These are phyloP conservation scores for Thraustochytrium sp. DNA, from an alignment of 352 stramenopile genomes.

Conservation along the genomic window DNA sequence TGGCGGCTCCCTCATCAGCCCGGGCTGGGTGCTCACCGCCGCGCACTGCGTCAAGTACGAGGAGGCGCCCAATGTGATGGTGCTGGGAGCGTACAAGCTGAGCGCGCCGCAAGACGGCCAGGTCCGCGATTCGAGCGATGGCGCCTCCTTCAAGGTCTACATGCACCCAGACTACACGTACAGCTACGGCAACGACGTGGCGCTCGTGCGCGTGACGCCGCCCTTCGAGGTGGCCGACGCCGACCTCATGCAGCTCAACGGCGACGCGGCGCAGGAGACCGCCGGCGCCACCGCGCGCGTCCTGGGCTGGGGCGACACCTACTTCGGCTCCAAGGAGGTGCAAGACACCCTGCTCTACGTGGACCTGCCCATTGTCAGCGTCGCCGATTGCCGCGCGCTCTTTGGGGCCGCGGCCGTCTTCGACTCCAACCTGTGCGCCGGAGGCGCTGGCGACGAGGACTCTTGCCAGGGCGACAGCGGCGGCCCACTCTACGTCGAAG, in stretches of 20 bases:
- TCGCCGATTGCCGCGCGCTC: not conserved
- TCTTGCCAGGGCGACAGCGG: constrained; percentile 11
- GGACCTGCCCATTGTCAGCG: not conserved
- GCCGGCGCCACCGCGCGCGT: not conserved
- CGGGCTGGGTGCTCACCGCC: constrained; percentile 61
- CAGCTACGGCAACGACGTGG: constrained; percentile 23
- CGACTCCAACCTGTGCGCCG: constrained; percentile 17
- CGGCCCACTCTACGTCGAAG: not conserved
- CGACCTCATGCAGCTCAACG: not conserved
- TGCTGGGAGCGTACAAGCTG: not conserved
- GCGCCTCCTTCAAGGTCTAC: not conserved
- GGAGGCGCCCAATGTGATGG: constrained; percentile 33
- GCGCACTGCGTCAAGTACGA: constrained; percentile 57
- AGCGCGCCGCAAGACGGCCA: not conserved
- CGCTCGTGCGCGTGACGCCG: not conserved
- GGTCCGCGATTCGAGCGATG: constrained; percentile 30
- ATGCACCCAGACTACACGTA: not conserved
- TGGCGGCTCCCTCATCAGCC: constrained; percentile 62
- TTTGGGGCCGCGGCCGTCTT: not conserved
- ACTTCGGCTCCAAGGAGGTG: not conserved
- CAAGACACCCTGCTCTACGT: not conserved
- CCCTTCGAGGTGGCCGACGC: not conserved
- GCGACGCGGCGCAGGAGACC: not conserved
- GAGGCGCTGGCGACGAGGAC: not conserved
- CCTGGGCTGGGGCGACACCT: not conserved